phyloP scores from a whole-genome alignment of 441 rosid species.

The Sinapis alba region DNA sequence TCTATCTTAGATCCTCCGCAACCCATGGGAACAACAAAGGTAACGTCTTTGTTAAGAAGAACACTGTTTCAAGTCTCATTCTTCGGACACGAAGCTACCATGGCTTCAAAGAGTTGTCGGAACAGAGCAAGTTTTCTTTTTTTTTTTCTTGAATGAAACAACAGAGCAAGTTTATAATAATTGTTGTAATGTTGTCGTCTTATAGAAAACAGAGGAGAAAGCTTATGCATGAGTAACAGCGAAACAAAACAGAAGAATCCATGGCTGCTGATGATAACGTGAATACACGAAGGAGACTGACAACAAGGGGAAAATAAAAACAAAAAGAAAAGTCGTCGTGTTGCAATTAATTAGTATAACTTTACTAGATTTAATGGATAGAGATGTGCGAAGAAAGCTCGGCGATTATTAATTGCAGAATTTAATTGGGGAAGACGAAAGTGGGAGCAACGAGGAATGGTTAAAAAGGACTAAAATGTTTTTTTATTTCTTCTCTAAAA shows the following conservation, averaged over 20 bases:
- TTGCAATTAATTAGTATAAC: neutral
- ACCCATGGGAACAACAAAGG: conserved; percentile 57
- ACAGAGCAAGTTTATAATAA: neutral
- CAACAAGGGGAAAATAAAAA: neutral
- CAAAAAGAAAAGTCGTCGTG: conserved; percentile 1
- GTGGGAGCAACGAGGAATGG: conserved; percentile 33
- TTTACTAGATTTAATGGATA: conserved; percentile 21
- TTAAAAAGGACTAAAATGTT: neutral
- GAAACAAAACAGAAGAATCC: conserved; percentile 17
- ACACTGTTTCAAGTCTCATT: neutral
- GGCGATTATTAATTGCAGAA: conserved; percentile 10
- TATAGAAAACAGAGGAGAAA: neutral
- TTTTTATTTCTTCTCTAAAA: neutral
- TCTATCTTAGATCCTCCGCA: conserved; percentile 94
- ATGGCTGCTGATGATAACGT: conserved; percentile 21
- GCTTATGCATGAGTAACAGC: conserved; percentile 5
- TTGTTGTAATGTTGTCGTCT: neutral
- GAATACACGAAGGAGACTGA: conserved; percentile 18
- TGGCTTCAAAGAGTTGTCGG: neutral
- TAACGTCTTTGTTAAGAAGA: neutral
- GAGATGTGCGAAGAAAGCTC: conserved; percentile 28
- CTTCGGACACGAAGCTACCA: neutral
- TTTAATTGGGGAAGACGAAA: conserved; percentile 23
- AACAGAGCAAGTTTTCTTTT: neutral
- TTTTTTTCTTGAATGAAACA: neutral